Evolutionary conservation across 2,329 filamentous ascomycete species (phyloP).

Genomic region (Coniochaeta sp.): DNA sequence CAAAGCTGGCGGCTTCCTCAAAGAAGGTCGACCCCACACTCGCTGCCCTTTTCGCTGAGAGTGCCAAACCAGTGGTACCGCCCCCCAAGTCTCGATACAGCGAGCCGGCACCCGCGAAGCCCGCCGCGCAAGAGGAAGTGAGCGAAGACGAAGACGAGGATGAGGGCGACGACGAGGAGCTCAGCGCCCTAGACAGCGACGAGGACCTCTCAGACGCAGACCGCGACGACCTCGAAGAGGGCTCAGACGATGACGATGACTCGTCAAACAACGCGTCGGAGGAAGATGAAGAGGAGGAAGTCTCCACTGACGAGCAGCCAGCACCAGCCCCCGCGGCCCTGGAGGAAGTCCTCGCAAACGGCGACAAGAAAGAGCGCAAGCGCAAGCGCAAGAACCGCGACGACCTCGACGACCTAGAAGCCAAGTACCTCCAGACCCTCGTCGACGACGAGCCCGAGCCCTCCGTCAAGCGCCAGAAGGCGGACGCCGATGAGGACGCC

Average conservation of each 20-base stretch:
- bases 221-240: conserved; percentile 27
- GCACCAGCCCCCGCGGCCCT: conserved; percentile 23
- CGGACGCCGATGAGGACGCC: conserved; percentile 36
- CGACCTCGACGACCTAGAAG: conserved; percentile 63
- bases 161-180: conserved; percentile 16
- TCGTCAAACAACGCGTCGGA: too few species aligned
- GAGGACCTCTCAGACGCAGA: conserved; percentile 26
- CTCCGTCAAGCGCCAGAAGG: conserved; percentile 47
- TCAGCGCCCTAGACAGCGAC: conserved; percentile 6
- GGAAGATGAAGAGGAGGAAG: conserved; percentile 30
- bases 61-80: conserved; percentile 49
- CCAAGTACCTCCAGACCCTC: conserved; percentile 61
- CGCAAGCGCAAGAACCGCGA: conserved; percentile 54
- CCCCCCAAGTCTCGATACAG: conserved; percentile 39
- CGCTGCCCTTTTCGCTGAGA: conserved; percentile 63
- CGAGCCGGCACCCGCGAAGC: conserved; percentile 23
- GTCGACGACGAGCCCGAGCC: conserved; percentile 48
- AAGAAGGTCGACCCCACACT: conserved; percentile 62
- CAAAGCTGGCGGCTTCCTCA: conserved; percentile 33
- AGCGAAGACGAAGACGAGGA: conserved; percentile 24
- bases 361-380: conserved; percentile 48
- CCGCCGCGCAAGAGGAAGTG: conserved; percentile 17
- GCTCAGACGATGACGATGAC: conserved; percentile 35
- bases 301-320: conserved; percentile 28
- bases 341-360: conserved; percentile 28